Percentiles rank a stretch among this genome's conserved stretches.
Conservation (phyloP, 148 eudicot species). For the Polygonum aviculare region DNA sequence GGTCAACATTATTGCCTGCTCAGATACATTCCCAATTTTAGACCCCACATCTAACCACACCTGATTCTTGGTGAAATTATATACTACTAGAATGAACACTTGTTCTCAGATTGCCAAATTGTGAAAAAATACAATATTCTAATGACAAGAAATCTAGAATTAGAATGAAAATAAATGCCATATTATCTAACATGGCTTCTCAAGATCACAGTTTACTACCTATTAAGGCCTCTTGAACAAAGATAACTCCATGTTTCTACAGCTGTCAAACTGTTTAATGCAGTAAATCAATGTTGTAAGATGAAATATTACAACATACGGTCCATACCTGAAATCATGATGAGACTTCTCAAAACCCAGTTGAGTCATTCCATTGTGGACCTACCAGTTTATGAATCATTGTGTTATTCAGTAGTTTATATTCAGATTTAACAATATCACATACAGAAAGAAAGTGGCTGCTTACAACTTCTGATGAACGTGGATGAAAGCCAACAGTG, state of each 20-base stretch:
- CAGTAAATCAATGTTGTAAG: neutral
- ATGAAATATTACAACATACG: neutral
- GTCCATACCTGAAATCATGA: conserved; percentile 58
- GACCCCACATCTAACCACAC: no score
- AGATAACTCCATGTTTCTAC: neutral
- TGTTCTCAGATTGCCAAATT: neutral
- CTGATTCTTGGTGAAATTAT: neutral
- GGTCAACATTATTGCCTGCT: neutral
- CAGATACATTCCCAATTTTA: neutral
- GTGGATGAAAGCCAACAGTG: conserved; percentile 90
- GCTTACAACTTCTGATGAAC: conserved; percentile 85
- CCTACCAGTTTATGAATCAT: conserved; percentile 32
- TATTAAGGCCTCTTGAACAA: neutral
- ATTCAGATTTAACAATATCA: neutral
- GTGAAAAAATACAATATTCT: neutral
- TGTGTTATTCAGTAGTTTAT: neutral
- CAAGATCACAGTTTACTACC: neutral
- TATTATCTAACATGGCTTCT: neutral
- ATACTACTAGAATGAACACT: neutral
- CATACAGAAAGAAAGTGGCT: neutral
- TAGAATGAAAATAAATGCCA: neutral
- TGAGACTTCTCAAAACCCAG: conserved; percentile 67
- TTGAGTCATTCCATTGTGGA: conserved; percentile 89
- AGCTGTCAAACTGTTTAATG: neutral
- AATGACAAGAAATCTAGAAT: neutral